Evolutionary conservation across 257 asterid genomes (phyloP).

Genomic region (Linderniella brevidens): DNA sequence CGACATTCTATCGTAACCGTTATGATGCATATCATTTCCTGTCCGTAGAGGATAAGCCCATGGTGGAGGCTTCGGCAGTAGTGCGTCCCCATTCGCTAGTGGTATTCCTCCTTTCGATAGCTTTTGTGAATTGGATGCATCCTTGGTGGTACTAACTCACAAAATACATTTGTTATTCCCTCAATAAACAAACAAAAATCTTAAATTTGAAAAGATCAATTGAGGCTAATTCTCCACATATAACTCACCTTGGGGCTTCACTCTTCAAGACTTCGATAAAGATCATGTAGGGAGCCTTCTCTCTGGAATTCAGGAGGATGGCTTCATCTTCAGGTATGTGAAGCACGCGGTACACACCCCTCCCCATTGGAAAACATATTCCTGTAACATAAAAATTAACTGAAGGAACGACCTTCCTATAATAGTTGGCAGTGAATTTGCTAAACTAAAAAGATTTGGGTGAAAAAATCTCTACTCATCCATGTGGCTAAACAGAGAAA

Average conservation of each 20-base stretch:
- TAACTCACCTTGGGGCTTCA: constrained; percentile 62
- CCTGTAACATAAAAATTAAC: constrained; percentile 33
- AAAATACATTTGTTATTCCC: constrained; percentile 12
- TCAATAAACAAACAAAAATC: constrained; percentile 2
- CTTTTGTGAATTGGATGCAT: constrained; percentile 50
- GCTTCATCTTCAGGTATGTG: constrained; percentile 99
- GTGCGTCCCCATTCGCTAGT: constrained; percentile 89
- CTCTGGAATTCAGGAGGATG: constrained; percentile 94
- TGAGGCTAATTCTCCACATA: not conserved
- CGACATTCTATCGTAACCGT: constrained; percentile 79
- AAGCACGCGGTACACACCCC: constrained; percentile 91
- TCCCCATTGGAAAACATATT: constrained; percentile 89
- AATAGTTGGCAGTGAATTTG: no score
- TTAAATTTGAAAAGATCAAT: not conserved
- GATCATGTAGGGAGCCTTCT: constrained; percentile 94
- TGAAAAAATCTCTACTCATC: no score
- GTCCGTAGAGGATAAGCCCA: constrained; percentile 94
- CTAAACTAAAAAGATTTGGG: no score
- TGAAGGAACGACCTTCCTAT: not conserved
- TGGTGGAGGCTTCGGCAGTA: constrained; percentile 95
- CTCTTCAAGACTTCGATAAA: constrained; percentile 89
- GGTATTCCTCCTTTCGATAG: constrained; percentile 98
- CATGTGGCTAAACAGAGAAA: no score
- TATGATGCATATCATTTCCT: constrained; percentile 65
- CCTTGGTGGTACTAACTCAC: constrained; percentile 50